These are phyloP conservation scores for Ulota crispa DNA, from an alignment of 225 moss, liverwort and hornwort species.

Conservation along the genomic window DNA sequence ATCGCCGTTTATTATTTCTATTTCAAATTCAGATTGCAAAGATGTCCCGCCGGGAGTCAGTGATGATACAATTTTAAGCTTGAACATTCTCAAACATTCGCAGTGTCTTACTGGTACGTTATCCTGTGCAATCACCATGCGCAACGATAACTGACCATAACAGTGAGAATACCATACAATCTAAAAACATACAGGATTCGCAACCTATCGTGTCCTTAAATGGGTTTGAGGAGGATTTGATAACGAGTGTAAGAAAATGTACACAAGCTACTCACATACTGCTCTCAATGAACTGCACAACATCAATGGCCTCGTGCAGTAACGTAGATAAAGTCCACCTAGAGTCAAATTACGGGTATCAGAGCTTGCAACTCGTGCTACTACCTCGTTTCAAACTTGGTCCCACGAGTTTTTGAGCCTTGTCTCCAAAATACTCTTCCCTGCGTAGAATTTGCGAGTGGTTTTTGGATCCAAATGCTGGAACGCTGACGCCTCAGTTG, in stretches of 20 bases:
- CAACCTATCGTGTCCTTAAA: background rate
- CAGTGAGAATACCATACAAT: background rate
- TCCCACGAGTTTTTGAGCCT: background rate
- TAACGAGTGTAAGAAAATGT: background rate
- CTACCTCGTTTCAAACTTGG: background rate
- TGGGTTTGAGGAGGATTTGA: background rate
- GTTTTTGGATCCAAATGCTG: background rate
- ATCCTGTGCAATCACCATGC: background rate
- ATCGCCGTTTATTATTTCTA: no score
- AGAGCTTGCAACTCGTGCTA: background rate
- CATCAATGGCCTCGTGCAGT: background rate
- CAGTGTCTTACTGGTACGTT: background rate
- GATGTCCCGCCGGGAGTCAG: background rate
- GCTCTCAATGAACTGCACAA: background rate
- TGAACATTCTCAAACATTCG: conserved; percentile 90
- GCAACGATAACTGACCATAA: background rate
- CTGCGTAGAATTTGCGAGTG: background rate
- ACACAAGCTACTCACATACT: background rate
- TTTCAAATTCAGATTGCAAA: accelerated
- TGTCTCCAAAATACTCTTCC: background rate
- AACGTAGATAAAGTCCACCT: background rate
- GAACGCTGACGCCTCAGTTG: background rate
- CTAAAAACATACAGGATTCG: background rate
- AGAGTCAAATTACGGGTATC: background rate
- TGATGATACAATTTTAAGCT: conserved; percentile 47